Evolutionary conservation across 257 asterid species (phyloP).

Genomic region (Lantana camara): DNA sequence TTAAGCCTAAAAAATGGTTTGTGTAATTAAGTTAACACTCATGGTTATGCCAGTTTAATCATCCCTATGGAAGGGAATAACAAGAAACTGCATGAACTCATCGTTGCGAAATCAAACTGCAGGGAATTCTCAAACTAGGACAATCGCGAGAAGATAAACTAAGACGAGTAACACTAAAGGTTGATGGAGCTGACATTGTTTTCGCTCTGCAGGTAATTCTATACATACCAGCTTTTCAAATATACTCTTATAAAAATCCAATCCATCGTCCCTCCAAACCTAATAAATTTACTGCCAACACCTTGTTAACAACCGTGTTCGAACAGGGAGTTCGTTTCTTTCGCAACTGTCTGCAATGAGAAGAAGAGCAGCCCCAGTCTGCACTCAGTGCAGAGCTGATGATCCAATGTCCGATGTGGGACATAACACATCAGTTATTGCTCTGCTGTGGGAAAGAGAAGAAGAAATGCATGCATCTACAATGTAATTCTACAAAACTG

Average conservation of each 20-base stretch:
- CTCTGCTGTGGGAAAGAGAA: background rate
- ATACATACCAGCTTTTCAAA: no score
- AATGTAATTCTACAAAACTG: slow-evolving; percentile 7
- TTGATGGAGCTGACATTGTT: slow-evolving; percentile 72
- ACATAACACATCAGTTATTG: background rate
- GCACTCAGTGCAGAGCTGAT: background rate
- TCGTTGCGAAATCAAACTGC: slow-evolving; percentile 32
- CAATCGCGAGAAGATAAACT: slow-evolving; percentile 80
- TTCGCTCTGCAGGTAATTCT: slow-evolving; percentile 82
- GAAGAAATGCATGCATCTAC: background rate
- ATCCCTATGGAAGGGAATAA: no score
- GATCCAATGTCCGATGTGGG: slow-evolving; percentile 19
- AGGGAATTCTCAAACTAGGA: slow-evolving; percentile 92
- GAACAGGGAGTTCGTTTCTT: slow-evolving; percentile 90
- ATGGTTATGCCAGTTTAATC: no score
- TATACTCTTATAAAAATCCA: no score
- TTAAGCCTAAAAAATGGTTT: no score
- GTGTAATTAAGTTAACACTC: no score
- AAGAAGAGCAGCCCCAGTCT: slow-evolving; percentile 1
- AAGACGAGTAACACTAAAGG: slow-evolving; percentile 68
- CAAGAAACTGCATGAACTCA: slow-evolving; percentile 23
- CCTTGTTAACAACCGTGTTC: slow-evolving; percentile 21
- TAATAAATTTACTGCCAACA: no score
- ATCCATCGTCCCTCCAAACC: no score
- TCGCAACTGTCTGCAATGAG: slow-evolving; percentile 76